Evolutionary conservation across 345 rosid genomes (phyloP).

Genomic region (Firmiana major): DNA sequence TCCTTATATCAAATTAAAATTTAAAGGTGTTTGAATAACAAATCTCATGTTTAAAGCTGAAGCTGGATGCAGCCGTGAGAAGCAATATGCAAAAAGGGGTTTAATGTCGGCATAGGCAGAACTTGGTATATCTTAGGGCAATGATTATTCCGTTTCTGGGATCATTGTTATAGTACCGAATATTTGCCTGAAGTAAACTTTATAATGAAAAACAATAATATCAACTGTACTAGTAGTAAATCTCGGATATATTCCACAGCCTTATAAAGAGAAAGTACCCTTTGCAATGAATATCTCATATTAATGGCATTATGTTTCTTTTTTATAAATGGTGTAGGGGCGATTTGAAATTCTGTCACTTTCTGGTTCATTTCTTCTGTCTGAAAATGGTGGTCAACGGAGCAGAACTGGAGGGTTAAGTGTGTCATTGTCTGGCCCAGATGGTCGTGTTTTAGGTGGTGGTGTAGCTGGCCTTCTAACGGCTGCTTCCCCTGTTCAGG

Average conservation of each 20-base stretch:
- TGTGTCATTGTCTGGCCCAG: constrained; percentile 76
- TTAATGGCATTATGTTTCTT: background rate
- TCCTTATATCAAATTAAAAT: background rate
- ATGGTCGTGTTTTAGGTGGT: constrained; percentile 90
- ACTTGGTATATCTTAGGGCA: background rate
- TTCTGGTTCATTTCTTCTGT: constrained; percentile 74
- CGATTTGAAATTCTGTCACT: constrained; percentile 81
- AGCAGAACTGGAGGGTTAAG: constrained; percentile 77
- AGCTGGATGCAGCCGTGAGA: background rate
- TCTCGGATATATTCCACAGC: background rate
- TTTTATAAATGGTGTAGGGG: constrained; percentile 54
- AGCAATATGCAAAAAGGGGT: background rate
- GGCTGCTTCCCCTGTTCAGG: constrained; percentile 97
- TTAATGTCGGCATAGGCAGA: background rate
- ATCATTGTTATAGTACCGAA: background rate
- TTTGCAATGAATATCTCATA: background rate
- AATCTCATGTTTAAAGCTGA: background rate
- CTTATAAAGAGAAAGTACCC: background rate
- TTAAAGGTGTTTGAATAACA: background rate
- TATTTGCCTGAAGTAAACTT: background rate
- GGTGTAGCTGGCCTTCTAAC: constrained; percentile 76
- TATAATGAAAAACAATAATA: background rate
- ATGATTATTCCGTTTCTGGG: background rate
- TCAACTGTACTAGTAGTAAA: background rate
- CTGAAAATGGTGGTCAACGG: constrained; percentile 66